Percentiles rank a stretch among this genome's conserved stretches.
phyloP scores from a whole-genome alignment of 2,329 filamentous ascomycete genomes.

The Xylaria polymorpha region DNA sequence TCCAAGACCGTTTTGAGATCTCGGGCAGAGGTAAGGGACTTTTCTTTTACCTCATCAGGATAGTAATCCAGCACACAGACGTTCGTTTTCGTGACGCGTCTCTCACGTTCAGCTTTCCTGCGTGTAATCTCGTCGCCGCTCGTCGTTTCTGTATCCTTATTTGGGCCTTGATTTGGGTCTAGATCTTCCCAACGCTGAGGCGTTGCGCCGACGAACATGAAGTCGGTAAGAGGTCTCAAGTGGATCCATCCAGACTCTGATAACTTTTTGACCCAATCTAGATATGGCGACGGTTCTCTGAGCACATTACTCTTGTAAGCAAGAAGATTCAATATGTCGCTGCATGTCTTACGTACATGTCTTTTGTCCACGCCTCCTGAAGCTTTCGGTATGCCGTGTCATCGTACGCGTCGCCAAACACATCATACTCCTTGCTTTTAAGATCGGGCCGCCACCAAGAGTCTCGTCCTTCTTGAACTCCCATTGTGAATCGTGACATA shows the following conservation, averaged over 20 bases:
- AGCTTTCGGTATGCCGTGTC: constrained; percentile 25
- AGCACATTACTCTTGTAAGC: constrained; percentile 2
- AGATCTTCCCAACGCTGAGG: constrained; percentile 37
- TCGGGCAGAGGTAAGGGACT: constrained; percentile 6
- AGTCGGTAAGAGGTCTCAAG: constrained; percentile 37
- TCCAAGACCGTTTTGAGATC: constrained; percentile 10
- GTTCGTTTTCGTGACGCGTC: constrained; percentile 33
- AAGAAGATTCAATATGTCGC: background rate
- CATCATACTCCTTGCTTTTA: constrained; percentile 25
- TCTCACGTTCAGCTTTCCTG: constrained; percentile 17
- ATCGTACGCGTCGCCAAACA: constrained; percentile 34
- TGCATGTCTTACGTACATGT: constrained; percentile 16
- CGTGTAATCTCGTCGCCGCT: background rate
- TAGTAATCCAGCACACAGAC: constrained; percentile 37
- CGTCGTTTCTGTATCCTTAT: background rate
- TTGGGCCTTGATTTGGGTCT: background rate
- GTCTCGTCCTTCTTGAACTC: constrained; percentile 1
- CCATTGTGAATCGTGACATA: constrained; percentile 6
- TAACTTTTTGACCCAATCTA: constrained; percentile 31
- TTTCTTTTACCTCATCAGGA: constrained; percentile 17
- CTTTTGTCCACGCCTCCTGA: constrained; percentile 23
- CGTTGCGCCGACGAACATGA: constrained; percentile 41
- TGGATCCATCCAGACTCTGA: constrained; percentile 37
- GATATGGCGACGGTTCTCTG: constrained; percentile 27
- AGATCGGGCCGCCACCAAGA: constrained; percentile 33